Conservation (phyloP, 2,329 filamentous ascomycete genomes). For the Calonectria hawksworthii region DNA sequence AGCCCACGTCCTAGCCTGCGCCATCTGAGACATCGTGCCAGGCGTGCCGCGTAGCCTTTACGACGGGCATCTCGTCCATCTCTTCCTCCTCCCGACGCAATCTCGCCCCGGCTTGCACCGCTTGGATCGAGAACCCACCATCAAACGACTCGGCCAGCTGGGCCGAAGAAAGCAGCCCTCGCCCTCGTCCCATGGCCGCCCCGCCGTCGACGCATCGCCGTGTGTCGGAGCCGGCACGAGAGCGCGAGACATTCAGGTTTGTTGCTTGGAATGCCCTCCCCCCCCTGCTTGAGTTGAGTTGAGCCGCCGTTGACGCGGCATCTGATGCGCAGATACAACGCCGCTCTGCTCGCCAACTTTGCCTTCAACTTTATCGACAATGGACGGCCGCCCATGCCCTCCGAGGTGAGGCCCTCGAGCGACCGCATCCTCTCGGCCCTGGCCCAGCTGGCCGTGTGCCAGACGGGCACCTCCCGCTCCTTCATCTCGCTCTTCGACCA, state of each 20-base stretch:
- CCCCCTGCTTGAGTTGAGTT: background rate
- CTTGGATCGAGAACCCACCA: background rate
- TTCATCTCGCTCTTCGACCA: constrained; percentile 67
- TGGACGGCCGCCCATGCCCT: constrained; percentile 9
- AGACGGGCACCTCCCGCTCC: constrained; percentile 56
- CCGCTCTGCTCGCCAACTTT: constrained; percentile 14
- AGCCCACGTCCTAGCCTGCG: background rate
- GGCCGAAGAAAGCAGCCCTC: background rate
- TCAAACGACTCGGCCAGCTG: background rate
- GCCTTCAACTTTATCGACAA: constrained; percentile 17
- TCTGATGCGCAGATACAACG: constrained; percentile 2
- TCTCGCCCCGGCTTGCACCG: background rate
- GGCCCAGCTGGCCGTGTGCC: constrained; percentile 62
- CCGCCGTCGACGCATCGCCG: constrained; percentile 6
- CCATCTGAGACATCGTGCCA: constrained; percentile 1
- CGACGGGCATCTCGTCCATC: background rate
- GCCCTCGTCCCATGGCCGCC: constrained; percentile 4
- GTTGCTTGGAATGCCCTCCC: constrained; percentile 1
- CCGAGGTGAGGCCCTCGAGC: constrained; percentile 43
- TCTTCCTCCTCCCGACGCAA: background rate
- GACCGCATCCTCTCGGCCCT: constrained; percentile 62
- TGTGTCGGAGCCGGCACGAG: constrained; percentile 18
- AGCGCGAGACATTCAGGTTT: constrained; percentile 25
- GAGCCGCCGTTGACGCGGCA: background rate
- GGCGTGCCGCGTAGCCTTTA: background rate